Evolutionary conservation across 2,329 filamentous ascomycete species (phyloP).

Genomic region (Hypomyces rosellus): DNA sequence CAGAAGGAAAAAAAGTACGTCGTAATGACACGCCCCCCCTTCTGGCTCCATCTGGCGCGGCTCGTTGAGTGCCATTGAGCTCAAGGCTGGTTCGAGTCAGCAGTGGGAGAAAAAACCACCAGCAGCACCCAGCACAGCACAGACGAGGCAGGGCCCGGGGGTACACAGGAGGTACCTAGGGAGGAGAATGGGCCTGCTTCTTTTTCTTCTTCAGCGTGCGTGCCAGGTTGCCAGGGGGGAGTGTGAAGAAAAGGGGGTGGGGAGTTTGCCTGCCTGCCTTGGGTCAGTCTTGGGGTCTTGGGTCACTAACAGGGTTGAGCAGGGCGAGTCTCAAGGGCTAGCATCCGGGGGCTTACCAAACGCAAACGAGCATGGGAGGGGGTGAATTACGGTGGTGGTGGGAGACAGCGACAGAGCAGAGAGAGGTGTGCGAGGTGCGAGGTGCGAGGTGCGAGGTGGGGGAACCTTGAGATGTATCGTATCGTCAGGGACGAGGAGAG

Average conservation of each 20-base stretch:
- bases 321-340: background rate
- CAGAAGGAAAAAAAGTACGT: background rate
- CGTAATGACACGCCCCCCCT: background rate
- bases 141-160: background rate
- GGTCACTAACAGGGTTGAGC: background rate
- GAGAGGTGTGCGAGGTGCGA: background rate
- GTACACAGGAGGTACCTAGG: slow-evolving; percentile 5
- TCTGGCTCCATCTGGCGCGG: slow-evolving; percentile 1
- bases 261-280: background rate
- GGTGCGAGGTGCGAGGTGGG: background rate
- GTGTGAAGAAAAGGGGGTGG: background rate
- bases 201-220: slow-evolving; percentile 2
- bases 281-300: background rate
- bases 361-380: background rate
- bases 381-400: background rate
- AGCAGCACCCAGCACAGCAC: background rate
- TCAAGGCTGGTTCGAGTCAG: slow-evolving; percentile 8
- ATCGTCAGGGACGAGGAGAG: background rate
- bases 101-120: background rate
- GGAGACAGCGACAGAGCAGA: background rate
- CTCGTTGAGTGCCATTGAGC: background rate
- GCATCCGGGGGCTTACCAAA: background rate
- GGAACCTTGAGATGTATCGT: background rate
- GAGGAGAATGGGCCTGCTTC: background rate
- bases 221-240: background rate